These are phyloP conservation scores for Boeremia lycopersici DNA, from an alignment of 2,329 filamentous ascomycete species.

Conservation along the genomic window DNA sequence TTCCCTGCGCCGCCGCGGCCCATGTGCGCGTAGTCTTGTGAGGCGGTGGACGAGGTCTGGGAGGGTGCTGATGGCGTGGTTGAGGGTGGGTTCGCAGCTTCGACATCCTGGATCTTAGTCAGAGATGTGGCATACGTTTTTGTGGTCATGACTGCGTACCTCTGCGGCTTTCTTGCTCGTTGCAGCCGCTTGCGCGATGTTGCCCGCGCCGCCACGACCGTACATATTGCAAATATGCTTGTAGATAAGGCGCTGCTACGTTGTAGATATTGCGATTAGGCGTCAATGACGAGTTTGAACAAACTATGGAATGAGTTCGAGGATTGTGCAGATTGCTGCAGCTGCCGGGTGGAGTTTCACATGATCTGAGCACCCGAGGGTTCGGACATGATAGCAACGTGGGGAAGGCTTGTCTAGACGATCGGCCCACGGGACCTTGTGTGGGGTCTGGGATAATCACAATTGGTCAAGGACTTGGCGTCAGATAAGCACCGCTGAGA, in stretches of 20 bases:
- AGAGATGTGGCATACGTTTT: background rate
- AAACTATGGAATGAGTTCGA: background rate
- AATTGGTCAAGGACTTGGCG: slow-evolving; percentile 37
- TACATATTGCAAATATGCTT: slow-evolving; percentile 30
- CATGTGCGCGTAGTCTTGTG: slow-evolving; percentile 51
- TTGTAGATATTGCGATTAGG: background rate
- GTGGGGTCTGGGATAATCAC: slow-evolving; percentile 30
- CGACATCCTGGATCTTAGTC: slow-evolving; percentile 41
- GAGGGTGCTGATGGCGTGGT: slow-evolving; percentile 18
- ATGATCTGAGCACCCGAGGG: slow-evolving; percentile 10
- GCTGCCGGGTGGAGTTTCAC: slow-evolving; percentile 18
- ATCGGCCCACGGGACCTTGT: slow-evolving; percentile 17
- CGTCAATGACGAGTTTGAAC: background rate
- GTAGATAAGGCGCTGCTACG: background rate
- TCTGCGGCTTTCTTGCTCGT: slow-evolving; percentile 39
- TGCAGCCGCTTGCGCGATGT: slow-evolving; percentile 48
- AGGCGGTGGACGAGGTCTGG: slow-evolving; percentile 21
- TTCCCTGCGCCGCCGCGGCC: slow-evolving; percentile 56
- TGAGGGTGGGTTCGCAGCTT: slow-evolving; percentile 42
- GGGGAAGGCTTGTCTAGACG: slow-evolving; percentile 30
- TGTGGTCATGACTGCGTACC: slow-evolving; percentile 18
- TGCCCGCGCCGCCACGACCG: slow-evolving; percentile 55
- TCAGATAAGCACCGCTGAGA: slow-evolving; percentile 18
- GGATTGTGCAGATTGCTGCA: background rate
- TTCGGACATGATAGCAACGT: slow-evolving; percentile 27